Base-by-base conservation (phyloP, 805 yeast genomes). In the Candida sanyiensis region DNA sequence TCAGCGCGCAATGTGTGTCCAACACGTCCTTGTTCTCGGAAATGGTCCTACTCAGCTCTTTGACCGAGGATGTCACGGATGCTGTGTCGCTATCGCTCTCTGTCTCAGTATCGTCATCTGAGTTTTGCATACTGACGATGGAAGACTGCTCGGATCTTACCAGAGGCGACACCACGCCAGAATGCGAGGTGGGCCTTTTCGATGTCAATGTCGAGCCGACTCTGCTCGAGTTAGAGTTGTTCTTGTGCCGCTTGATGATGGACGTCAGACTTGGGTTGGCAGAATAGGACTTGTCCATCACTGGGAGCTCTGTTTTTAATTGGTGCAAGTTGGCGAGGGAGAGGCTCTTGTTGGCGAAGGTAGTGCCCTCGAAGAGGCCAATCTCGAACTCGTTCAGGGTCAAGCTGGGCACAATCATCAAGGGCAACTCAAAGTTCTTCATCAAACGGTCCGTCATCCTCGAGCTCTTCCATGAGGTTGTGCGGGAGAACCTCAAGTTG, bases 361-460 rank as follows among this genome's bases (percentile, higher is more conserved):
- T n/a, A 28, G 65, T 33, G 7, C 59, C 54, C 12, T 57, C 59
- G 38, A 69, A 69, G 26, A 77, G 50, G 10, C 59, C 50, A 4
- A 46, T 42, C 51, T 78, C 83, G 58, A 73, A 79, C n/a, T 58
- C 46, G 31, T 64, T 63, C 75, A 76, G 68, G 40, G 77, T 75
- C 45, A 64, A 55, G 2, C 83, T 77, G 1, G 88, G 83, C 0
- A 76, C 80, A 35, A 80, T 72, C 18, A 81, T 67, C n/a, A 77
- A 72, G 0, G 89, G 88, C 12, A 80, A 69, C 12, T 38, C 36
- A 47, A 70, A 77, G 49, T 72, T 73, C 50, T 75, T 77, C 21
- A 81, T 82, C 33, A 80, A 63, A 35, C 84, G 62, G 52, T 80
- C 85, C 18, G 83, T 71, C 28, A 82, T 59, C 46, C 81, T 73